Evolutionary conservation across 176 grass and related monocot genomes (phyloP).

Genomic region (Ananas comosus): DNA sequence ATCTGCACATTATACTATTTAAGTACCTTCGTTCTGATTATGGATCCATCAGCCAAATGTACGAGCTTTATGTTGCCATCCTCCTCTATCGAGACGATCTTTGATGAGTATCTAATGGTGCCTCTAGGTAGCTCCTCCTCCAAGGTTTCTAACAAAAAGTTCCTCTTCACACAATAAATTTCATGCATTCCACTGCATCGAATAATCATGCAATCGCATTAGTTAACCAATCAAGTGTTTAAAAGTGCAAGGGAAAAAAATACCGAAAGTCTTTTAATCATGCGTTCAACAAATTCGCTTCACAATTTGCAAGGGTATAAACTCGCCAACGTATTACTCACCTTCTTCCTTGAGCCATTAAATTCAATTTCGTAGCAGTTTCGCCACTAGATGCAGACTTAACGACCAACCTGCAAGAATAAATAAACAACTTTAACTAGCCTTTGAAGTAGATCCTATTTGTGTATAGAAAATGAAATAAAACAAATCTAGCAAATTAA

Average conservation of each 20-base stretch:
- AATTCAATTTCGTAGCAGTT: neutral
- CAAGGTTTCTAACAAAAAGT: constrained; percentile 39
- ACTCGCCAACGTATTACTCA: neutral
- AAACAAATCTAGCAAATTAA: no score
- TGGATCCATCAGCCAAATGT: constrained; percentile 47
- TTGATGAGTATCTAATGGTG: constrained; percentile 72
- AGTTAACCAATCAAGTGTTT: neutral
- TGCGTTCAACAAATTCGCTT: no score
- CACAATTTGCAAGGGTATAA: no score
- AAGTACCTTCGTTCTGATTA: constrained; percentile 56
- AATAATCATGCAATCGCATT: neutral
- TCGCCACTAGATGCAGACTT: constrained; percentile 4
- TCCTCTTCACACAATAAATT: constrained; percentile 40
- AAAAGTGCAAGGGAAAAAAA: neutral
- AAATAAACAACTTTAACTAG: no score
- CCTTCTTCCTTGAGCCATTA: neutral
- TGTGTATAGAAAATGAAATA: no score
- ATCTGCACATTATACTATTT: constrained; percentile 9
- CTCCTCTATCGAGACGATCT: constrained; percentile 49
- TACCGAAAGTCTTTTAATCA: no score
- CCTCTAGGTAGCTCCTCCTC: constrained; percentile 40
- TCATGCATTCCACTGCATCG: constrained; percentile 43
- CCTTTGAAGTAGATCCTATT: no score
- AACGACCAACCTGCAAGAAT: neutral
- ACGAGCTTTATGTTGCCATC: constrained; percentile 35